Conservation (phyloP, 805 yeast genomes). For the Helenozyma baotianmanensis region DNA sequence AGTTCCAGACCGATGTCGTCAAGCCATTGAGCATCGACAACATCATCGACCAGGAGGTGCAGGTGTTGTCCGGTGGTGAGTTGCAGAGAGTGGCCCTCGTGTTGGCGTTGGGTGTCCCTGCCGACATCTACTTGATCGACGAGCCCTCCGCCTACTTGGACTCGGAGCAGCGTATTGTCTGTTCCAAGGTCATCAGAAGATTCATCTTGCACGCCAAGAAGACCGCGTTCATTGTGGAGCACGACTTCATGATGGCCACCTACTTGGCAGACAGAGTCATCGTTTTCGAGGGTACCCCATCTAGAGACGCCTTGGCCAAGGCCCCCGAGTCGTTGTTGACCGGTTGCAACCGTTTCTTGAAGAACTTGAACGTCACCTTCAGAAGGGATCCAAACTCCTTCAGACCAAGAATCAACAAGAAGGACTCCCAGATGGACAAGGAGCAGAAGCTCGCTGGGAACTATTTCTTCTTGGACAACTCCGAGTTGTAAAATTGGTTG, state of each 20-base stretch:
- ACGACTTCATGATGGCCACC: conserved; percentile 99
- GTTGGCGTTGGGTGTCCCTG: conserved; percentile 86
- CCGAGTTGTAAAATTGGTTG: conserved; percentile 29
- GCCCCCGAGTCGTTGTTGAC: conserved; percentile 90
- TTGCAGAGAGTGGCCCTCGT: conserved; percentile 98
- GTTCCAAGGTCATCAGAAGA: conserved; percentile 97
- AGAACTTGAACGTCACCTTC: conserved; percentile 95
- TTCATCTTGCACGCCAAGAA: conserved; percentile 93
- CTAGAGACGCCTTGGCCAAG: conserved; percentile 78
- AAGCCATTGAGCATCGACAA: conserved; percentile 92
- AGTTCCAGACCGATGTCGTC: conserved; percentile 96
- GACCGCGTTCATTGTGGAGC: conserved; percentile 99
- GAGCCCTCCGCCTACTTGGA: conserved; percentile 99
- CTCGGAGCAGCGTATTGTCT: conserved; percentile 98
- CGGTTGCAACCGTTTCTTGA: conserved; percentile 95
- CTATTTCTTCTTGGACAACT: conserved; percentile 88
- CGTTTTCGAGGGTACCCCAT: conserved; percentile 95
- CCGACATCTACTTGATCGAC: conserved; percentile 94
- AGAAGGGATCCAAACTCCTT: conserved; percentile 98
- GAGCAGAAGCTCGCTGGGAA: conserved; percentile 92
- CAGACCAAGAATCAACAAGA: conserved; percentile 97
- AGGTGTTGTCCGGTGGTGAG: conserved; percentile 98
- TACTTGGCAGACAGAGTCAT: conserved; percentile 98
- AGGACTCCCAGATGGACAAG: conserved; percentile 98
- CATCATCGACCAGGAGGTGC: conserved; percentile 96